A percentile compares a stretch with the other conserved stretches of the same genome.
phyloP scores from a whole-genome alignment of 306 rosid species.

The Heteromeles arbutifolia region DNA sequence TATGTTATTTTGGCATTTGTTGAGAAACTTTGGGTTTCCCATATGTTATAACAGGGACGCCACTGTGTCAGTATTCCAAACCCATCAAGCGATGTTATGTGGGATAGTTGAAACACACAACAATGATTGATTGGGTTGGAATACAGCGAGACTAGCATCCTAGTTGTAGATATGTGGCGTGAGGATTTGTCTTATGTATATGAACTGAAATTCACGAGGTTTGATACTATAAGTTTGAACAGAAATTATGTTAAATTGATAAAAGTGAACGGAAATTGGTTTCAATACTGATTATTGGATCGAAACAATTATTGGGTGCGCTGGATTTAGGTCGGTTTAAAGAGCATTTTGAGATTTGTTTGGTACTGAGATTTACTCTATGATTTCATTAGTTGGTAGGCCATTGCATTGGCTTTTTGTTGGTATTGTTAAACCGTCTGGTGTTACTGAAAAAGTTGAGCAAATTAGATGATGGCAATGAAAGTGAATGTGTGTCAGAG shows the following conservation, averaged over 20 bases:
- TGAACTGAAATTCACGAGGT: neutral
- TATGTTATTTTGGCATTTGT: too few species aligned
- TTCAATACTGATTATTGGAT: neutral
- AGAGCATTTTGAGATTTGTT: neutral
- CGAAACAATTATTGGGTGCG: neutral
- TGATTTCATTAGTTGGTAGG: neutral
- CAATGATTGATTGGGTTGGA: too few species aligned
- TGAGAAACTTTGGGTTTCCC: too few species aligned
- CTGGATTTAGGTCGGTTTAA: neutral
- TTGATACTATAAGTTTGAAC: too few species aligned
- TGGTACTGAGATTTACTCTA: neutral
- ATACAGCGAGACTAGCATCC: too few species aligned
- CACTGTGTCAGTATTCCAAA: too few species aligned
- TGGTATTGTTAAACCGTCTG: neutral
- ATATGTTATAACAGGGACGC: too few species aligned
- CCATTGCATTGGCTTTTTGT: neutral
- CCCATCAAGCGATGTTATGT: too few species aligned
- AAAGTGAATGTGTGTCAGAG: conserved; percentile 55
- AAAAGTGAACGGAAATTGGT: too few species aligned
- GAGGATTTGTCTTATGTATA: neutral
- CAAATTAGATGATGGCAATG: conserved; percentile 29
- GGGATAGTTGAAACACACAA: too few species aligned
- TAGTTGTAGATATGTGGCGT: neutral
- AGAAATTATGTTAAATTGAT: too few species aligned
- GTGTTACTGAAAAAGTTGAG: neutral